Conservation (phyloP, 1,139 yeast genomes). For the Candida mesenterica region DNA sequence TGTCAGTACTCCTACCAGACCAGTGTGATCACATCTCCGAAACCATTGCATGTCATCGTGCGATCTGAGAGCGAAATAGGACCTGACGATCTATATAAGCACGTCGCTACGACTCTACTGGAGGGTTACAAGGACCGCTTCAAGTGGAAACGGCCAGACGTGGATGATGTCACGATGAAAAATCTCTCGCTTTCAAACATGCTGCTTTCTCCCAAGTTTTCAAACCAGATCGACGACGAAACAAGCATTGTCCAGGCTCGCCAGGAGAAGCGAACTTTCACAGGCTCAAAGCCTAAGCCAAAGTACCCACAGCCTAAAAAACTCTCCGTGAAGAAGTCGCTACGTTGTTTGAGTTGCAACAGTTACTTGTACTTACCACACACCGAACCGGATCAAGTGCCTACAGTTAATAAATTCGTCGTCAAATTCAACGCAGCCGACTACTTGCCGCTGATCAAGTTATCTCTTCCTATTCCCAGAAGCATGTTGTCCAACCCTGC, state of each 20-base stretch:
- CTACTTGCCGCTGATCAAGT: slow-evolving; percentile 27
- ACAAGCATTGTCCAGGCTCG: not conserved
- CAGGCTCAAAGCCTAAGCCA: not conserved
- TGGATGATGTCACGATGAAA: not conserved
- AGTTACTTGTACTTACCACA: slow-evolving; percentile 27
- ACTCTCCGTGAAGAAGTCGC: slow-evolving; percentile 24
- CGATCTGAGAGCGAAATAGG: slow-evolving; percentile 16
- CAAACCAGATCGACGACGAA: not conserved
- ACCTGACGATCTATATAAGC: slow-evolving; percentile 2
- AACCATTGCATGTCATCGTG: slow-evolving; percentile 31
- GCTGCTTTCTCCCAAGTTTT: not conserved
- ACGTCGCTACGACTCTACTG: slow-evolving; percentile 1
- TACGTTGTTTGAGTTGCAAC: slow-evolving; percentile 31
- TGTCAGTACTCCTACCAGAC: slow-evolving; percentile 33
- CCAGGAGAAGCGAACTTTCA: not conserved
- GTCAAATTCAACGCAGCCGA: slow-evolving; percentile 37
- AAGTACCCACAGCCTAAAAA: slow-evolving; percentile 25
- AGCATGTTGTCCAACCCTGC: slow-evolving; percentile 2
- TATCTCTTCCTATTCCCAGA: slow-evolving; percentile 11
- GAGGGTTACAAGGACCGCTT: slow-evolving; percentile 1
- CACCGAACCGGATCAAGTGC: slow-evolving; percentile 22
- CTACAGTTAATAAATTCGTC: slow-evolving; percentile 29
- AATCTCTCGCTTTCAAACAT: slow-evolving; percentile 1
- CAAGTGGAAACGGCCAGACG: slow-evolving; percentile 1
- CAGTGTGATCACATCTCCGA: slow-evolving; percentile 32